Conservation (phyloP, 306 rosid genomes). For the Rosa multiflora region DNA sequence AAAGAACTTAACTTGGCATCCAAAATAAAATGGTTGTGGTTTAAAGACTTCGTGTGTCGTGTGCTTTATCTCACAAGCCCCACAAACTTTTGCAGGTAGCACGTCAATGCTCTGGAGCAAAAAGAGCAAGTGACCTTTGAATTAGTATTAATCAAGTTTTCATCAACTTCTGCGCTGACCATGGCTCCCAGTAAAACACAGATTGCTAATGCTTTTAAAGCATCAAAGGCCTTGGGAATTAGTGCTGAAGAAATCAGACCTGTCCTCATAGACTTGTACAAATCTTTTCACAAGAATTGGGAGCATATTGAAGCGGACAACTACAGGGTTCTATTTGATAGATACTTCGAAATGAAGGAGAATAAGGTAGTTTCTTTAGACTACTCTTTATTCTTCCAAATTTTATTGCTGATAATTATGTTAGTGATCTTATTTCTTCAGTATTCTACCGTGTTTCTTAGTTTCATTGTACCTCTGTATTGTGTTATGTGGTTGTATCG, state of each 20-base stretch:
- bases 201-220: constrained; percentile 42
- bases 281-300: constrained; percentile 49
- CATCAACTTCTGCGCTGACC: background rate
- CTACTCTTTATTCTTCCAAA: background rate
- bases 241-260: constrained; percentile 50
- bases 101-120: background rate
- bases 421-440: too few species aligned
- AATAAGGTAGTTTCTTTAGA: constrained; percentile 41
- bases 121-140: background rate
- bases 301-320: constrained; percentile 72
- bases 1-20: background rate
- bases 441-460: too few species aligned
- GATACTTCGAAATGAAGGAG: constrained; percentile 62
- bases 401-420: too few species aligned
- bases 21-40: background rate
- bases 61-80: background rate
- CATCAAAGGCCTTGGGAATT: constrained; percentile 52
- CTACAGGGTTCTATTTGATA: constrained; percentile 61
- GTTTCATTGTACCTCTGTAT: too few species aligned
- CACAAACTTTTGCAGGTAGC: background rate
- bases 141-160: background rate
- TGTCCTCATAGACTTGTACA: constrained; percentile 40
- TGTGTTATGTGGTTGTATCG: too few species aligned
- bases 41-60: background rate
- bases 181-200: constrained; percentile 46